A percentile compares a stretch with the other conserved stretches of the same genome.
These are phyloP conservation scores for Spathaspora boniae DNA, from an alignment of 805 yeast species.

Conservation along the genomic window DNA sequence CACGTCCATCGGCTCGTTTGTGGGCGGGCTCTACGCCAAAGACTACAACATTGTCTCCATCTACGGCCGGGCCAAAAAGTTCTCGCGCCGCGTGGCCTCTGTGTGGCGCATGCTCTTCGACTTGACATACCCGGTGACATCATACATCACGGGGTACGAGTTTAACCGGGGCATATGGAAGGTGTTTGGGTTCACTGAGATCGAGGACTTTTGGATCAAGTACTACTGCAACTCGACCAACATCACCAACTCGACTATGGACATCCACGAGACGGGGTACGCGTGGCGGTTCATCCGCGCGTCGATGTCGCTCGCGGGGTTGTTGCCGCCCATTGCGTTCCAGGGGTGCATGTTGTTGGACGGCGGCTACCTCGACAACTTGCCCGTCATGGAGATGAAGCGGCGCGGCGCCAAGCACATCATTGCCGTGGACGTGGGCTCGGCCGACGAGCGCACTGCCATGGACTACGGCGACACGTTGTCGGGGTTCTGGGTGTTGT, in stretches of 20 bases:
- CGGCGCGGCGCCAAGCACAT: constrained; percentile 80
- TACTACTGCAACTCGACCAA: constrained; percentile 91
- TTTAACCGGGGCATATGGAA: constrained; percentile 98
- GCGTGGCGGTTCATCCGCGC: constrained; percentile 96
- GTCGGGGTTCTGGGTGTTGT: constrained; percentile 86
- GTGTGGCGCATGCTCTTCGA: constrained; percentile 83
- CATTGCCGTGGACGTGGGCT: constrained; percentile 94
- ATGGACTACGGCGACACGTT: constrained; percentile 90
- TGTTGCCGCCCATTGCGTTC: constrained; percentile 83
- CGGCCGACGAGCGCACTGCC: constrained; percentile 87
- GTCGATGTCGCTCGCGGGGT: constrained; percentile 93
- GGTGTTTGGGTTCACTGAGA: constrained; percentile 84
- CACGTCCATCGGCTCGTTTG: constrained; percentile 92
- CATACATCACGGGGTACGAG: constrained; percentile 96
- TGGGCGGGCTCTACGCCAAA: constrained; percentile 91
- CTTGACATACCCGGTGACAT: constrained; percentile 87
- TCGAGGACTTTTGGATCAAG: constrained; percentile 94
- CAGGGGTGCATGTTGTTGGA: constrained; percentile 91
- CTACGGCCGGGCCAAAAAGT: constrained; percentile 84
- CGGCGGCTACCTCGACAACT: constrained; percentile 93
- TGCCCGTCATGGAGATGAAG: constrained; percentile 92
- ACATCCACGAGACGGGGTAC: constrained; percentile 85
- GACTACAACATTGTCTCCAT: constrained; percentile 90
- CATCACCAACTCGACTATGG: constrained; percentile 93
- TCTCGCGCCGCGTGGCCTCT: constrained; percentile 77